Base-by-base conservation (phyloP, 768 basidiomycete genomes). In the Chlorophyllum brunneum region DNA sequence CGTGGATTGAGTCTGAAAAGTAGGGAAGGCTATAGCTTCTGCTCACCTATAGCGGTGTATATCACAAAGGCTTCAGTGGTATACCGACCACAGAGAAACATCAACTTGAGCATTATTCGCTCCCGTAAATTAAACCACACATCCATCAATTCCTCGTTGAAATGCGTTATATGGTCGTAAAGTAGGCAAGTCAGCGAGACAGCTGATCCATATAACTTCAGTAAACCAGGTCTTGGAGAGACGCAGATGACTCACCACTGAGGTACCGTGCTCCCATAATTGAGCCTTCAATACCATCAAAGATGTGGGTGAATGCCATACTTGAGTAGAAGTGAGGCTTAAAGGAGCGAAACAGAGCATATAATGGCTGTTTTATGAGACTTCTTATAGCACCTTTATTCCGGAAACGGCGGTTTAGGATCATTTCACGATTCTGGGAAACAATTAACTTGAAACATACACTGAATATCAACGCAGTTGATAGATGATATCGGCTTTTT, bases 31-130 rank as follows among this genome's bases (percentile, higher is more conserved):
- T 7, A 23, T n/a, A 13, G 29, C 4, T 5, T 8, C 2, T 18
- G 13, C 39, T 20, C 6, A 40, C 39, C 30, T 9, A 29, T 20
- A 10, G 39, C 27, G 15, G 38, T 31, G 29, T 41, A 50, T 40
- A 33, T 33, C 20, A 50, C 38, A n/a, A 40, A 23, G 7, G 30
- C 39, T n/a, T 41, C 39, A 11, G 38, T 23, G 9, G 18, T 33
- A n/a, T 41, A 41, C 1, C 39, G 38, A 11, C 39, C 39, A 31
- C 37, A 50, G 5, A 49, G 48, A 20, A 49, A 49, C 37, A 40
- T 16, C 16, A 49, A 11, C 6, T 49, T 49, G 16, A 41, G 16
- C 38, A 16, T 31, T 23, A 11, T 40, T 7, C 39, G n/a, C 39
- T 41, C 20, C 3, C 30, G 38, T 24, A 50, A 18, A 23, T 50